Conservation (phyloP, 202 grass and related monocot species). For the Panicum hallii region DNA sequence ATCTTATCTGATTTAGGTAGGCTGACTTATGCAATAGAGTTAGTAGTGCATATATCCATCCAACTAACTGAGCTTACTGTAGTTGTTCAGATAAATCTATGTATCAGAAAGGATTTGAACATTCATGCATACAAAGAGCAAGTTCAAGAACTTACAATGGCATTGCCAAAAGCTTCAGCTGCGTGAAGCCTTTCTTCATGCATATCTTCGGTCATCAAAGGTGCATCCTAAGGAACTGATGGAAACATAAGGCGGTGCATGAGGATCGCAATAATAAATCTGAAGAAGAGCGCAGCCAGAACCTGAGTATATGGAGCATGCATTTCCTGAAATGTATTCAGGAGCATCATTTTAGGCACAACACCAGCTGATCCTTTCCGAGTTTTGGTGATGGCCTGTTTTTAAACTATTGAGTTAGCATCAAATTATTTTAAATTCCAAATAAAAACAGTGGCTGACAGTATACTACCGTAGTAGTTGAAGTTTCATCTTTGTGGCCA, state of each 20-base stretch:
- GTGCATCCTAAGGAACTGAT: slow-evolving; percentile 81
- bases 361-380: slow-evolving; percentile 81
- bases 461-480: slow-evolving; percentile 63
- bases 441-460: slow-evolving; percentile 34
- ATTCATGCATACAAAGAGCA: slow-evolving; percentile 36
- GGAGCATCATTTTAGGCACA: slow-evolving; percentile 82
- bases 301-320: slow-evolving; percentile 98
- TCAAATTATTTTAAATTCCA: slow-evolving; percentile 13
- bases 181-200: slow-evolving; percentile 98
- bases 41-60: background rate
- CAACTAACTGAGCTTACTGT: background rate
- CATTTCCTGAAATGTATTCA: slow-evolving; percentile 88
- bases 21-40: slow-evolving; percentile 20
- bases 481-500: slow-evolving; percentile 49
- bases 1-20: slow-evolving; percentile 39
- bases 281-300: slow-evolving; percentile 49
- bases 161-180: slow-evolving; percentile 82
- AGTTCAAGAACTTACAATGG: slow-evolving; percentile 66
- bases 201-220: slow-evolving; percentile 99
- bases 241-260: slow-evolving; percentile 40
- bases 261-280: slow-evolving; percentile 32
- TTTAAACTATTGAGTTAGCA: slow-evolving; percentile 44
- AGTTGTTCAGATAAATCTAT: background rate
- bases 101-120: slow-evolving; percentile 26
- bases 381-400: slow-evolving; percentile 58